Conservation (phyloP, 257 asterid genomes). For the Solanum raphanifolium region DNA sequence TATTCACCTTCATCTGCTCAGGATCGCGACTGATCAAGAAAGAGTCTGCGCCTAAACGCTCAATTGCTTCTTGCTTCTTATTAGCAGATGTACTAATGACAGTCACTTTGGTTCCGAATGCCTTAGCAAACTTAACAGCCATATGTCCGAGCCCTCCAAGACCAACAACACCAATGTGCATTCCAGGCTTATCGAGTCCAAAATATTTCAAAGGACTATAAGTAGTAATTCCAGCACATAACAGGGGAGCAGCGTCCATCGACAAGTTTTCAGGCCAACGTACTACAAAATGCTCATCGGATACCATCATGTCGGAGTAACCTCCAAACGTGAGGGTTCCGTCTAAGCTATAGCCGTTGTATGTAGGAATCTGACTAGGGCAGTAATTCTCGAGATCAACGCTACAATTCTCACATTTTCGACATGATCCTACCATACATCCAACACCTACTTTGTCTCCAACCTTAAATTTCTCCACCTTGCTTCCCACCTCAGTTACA, state of each 20-base stretch:
- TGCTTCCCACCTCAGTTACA: slow-evolving; percentile 50
- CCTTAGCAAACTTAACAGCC: slow-evolving; percentile 17
- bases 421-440: slow-evolving; percentile 55
- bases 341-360: slow-evolving; percentile 11
- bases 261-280: slow-evolving; percentile 50
- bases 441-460: slow-evolving; percentile 67
- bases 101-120: no score
- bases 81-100: no score
- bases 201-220: no score
- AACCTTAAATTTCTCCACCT: slow-evolving; percentile 35
- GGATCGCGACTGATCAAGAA: no score
- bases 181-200: slow-evolving; percentile 13
- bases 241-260: slow-evolving; percentile 34
- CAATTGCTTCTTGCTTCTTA: slow-evolving; percentile 16
- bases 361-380: slow-evolving; percentile 20
- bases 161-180: slow-evolving; percentile 36
- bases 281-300: slow-evolving; percentile 41
- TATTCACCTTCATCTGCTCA: no score
- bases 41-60: slow-evolving; percentile 12
- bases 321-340: slow-evolving; percentile 53
- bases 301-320: slow-evolving; percentile 39
- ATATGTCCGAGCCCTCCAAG: slow-evolving; percentile 55
- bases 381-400: slow-evolving; percentile 48
- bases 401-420: slow-evolving; percentile 33
- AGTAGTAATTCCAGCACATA: no score